phyloP scores from a whole-genome alignment of 192 early-diverging fungal genomes.

The Backusella macrospora region DNA sequence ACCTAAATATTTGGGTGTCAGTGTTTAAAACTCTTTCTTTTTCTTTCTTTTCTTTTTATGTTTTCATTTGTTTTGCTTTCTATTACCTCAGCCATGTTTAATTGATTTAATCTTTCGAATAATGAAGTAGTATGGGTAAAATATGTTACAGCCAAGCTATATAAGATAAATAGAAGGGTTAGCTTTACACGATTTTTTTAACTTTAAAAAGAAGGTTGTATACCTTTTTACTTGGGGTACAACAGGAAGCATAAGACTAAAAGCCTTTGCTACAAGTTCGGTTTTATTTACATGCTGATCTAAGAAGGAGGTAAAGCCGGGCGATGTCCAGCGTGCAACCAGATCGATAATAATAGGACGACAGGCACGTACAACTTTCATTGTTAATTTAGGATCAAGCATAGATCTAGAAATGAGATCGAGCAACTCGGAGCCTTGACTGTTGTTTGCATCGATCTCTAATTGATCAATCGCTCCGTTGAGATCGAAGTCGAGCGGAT shows the following conservation, averaged over 20 bases:
- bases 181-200: neutral
- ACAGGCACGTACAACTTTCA: constrained; percentile 52
- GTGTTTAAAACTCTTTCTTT: neutral
- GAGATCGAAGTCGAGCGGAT: neutral
- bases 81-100: constrained; percentile 6
- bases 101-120: constrained; percentile 50
- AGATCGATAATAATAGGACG: constrained; percentile 84
- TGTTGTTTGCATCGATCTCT: constrained; percentile 19
- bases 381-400: constrained; percentile 31
- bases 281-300: constrained; percentile 40
- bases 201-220: constrained; percentile 26
- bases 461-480: constrained; percentile 1
- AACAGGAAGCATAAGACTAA: constrained; percentile 62
- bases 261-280: constrained; percentile 53
- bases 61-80: neutral
- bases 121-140: constrained; percentile 57
- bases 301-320: constrained; percentile 36
- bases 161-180: constrained; percentile 23
- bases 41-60: neutral
- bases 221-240: constrained; percentile 75
- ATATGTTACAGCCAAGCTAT: constrained; percentile 56
- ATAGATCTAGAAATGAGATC: constrained; percentile 29
- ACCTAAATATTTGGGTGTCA: neutral
- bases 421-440: constrained; percentile 22
- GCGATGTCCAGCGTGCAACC: constrained; percentile 70